phyloP scores from a whole-genome alignment of 2,329 filamentous ascomycete genomes.

The Celoporthe dispersa region DNA sequence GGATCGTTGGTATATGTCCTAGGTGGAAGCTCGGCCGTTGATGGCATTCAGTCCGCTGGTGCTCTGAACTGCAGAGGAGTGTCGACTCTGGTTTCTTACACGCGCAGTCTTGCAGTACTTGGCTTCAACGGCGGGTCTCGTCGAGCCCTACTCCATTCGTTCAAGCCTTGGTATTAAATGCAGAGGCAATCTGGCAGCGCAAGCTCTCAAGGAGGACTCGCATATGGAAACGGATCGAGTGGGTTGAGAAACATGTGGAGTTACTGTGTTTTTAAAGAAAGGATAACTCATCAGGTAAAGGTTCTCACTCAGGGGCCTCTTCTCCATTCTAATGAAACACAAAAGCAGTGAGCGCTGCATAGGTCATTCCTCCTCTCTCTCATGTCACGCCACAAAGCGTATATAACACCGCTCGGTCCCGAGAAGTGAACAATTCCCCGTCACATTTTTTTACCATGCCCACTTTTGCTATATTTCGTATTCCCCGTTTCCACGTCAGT shows the following conservation, averaged over 20 bases:
- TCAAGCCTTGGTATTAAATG: not conserved
- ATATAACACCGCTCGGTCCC: constrained; percentile 22
- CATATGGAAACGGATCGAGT: not conserved
- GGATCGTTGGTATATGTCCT: not conserved
- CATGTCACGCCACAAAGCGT: not conserved
- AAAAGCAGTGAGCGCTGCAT: not conserved
- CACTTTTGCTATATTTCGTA: not conserved
- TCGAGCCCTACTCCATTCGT: not conserved
- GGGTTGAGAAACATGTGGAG: too few species aligned
- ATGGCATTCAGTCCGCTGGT: not conserved
- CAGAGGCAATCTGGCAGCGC: not conserved
- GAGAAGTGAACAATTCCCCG: constrained; percentile 1
- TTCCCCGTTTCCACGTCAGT: not conserved
- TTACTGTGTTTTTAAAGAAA: not conserved
- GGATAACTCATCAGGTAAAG: not conserved
- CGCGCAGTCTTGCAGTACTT: not conserved
- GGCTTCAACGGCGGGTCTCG: not conserved
- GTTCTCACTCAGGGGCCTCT: not conserved
- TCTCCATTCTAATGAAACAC: not conserved
- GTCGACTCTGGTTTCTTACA: not conserved
- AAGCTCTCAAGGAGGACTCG: too few species aligned
- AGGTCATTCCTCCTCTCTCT: too few species aligned
- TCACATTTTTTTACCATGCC: not conserved
- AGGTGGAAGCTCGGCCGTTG: not conserved
- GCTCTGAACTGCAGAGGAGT: not conserved